Evolutionary conservation across 768 basidiomycete genomes (phyloP), one percentile per base, ranked within the genome.

Genomic region (Boletus bicolor): DNA sequence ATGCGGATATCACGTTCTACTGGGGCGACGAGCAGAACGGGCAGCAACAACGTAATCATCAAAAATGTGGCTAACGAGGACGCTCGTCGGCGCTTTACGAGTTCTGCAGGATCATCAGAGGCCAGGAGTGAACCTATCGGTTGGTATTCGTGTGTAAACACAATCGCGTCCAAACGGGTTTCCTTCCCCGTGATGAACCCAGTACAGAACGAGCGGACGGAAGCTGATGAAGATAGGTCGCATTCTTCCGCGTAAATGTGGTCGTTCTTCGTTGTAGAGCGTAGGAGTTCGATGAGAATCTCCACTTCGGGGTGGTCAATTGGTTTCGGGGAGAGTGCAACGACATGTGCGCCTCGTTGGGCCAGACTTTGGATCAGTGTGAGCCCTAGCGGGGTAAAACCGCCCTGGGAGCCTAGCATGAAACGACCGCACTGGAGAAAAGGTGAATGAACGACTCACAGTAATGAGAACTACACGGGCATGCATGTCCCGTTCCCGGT

Each of bases 1-100:
- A 97, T 82, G n/a, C 94, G 87, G 41, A 97, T 91, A 59, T 94
- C 91, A 36, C 93, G 81, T 67, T 94, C 93, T n/a, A 80, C 77
- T 0, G 93, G 93, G 0, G 90, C 87, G 26, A 89, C 83, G 15
- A 97, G 82, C 4, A 96, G 75, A 30, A 82, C 77, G 3, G 93
- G 93, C 0, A 96, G 79, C 0, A 97, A 78, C 7, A 91, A 76
- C 2, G 92, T 94, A 7, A 82, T 77, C 6, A 94, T 78, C 53
- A 93, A 74, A 72, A 93, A 95, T 2, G 87, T 87, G 21, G 87
- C 86, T 37, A 90, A 68, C 1, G 86, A 83, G 2, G 73, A 70
- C 0, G 73, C 67, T 49, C 81, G 79, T 41, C 87, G 75, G 52
- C 65, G 64, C 49, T 69, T 62, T 38, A 75, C 76, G 17, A 76